A percentile compares a stretch with the other conserved stretches of the same genome.
These are phyloP conservation scores for Perkinsus marinus DNA, from an alignment of 169 alveolate genomes.

Conservation along the genomic window DNA sequence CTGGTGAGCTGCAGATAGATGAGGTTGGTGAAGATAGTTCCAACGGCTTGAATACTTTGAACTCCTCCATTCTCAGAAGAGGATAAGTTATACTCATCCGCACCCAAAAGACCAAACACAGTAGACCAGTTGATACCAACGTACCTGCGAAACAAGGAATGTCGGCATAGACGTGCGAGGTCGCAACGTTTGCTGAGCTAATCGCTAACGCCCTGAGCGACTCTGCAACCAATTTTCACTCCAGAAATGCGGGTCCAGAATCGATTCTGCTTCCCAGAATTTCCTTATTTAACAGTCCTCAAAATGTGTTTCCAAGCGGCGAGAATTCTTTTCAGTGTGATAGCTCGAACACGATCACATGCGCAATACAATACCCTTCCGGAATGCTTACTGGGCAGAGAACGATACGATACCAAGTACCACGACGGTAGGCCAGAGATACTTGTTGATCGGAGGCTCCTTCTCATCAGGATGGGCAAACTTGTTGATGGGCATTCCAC, in stretches of 20 bases:
- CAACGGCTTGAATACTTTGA: neutral
- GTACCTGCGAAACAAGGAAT: neutral
- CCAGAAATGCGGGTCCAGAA: too few relatives aligned
- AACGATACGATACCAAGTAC: neutral
- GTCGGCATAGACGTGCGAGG: neutral
- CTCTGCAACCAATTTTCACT: too few relatives aligned
- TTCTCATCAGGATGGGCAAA: neutral
- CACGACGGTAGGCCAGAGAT: neutral
- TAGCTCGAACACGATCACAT: too few relatives aligned
- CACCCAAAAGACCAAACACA: neutral
- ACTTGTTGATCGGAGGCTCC: neutral
- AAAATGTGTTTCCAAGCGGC: too few relatives aligned
- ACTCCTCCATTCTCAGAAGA: neutral
- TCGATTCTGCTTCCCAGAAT: too few relatives aligned
- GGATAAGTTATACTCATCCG: neutral
- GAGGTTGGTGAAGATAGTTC: neutral
- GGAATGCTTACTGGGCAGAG: neutral
- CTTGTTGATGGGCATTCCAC: neutral
- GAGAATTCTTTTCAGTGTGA: too few relatives aligned
- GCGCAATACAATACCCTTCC: too few relatives aligned
- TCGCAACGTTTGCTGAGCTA: too few relatives aligned
- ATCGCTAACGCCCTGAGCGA: too few relatives aligned
- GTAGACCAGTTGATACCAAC: neutral
- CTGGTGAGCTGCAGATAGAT: neutral
- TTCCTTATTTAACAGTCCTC: too few relatives aligned